phyloP scores from a whole-genome alignment of 2,329 filamentous ascomycete species.

The Diaporthe caulivora region DNA sequence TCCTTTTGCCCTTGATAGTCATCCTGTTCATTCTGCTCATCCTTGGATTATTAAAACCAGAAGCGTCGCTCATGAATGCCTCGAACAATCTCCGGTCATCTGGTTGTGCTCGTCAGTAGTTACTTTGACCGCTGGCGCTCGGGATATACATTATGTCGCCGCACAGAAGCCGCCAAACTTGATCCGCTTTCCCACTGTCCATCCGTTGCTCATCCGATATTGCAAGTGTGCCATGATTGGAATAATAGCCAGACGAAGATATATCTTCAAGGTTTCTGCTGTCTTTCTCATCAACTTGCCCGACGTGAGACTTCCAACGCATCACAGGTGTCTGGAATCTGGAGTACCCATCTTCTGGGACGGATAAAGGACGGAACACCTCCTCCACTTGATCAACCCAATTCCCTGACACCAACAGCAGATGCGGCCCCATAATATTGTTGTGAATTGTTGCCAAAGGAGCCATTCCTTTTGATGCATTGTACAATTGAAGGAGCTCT shows the following conservation, averaged over 20 bases:
- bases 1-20: neutral
- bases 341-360: slow-evolving; percentile 8
- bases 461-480: neutral
- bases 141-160: neutral
- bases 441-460: neutral
- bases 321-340: neutral
- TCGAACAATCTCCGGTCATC: neutral
- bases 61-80: neutral
- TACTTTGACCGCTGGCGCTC: neutral
- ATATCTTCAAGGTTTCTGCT: no score
- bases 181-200: neutral
- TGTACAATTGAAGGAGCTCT: neutral
- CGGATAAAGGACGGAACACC: neutral
- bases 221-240: neutral
- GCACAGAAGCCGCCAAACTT: neutral
- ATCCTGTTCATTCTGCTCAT: neutral
- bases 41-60: neutral
- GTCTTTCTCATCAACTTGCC: no score
- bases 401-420: neutral
- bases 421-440: neutral
- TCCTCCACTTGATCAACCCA: neutral
- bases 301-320: neutral
- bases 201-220: neutral
- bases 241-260: neutral
- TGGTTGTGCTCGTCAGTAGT: neutral